These are phyloP conservation scores for Calycina marina DNA, from an alignment of 2,329 filamentous ascomycete genomes.

Conservation along the genomic window DNA sequence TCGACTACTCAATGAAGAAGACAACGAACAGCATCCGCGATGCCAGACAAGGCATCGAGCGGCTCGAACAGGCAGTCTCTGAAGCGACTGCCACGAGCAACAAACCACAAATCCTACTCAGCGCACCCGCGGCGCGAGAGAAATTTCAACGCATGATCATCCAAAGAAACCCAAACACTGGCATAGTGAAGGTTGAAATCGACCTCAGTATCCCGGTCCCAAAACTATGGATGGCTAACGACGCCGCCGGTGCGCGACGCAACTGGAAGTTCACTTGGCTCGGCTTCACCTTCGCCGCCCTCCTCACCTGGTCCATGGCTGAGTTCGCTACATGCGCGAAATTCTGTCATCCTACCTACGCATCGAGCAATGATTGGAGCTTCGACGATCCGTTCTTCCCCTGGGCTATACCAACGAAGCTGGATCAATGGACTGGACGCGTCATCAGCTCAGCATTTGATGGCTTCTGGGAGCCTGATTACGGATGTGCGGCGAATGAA, in stretches of 20 bases:
- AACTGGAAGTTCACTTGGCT: constrained; percentile 17
- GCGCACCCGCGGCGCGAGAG: not conserved
- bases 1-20: constrained; percentile 37
- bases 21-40: constrained; percentile 37
- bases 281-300: constrained; percentile 22
- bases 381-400: constrained; percentile 45
- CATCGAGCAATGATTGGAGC: constrained; percentile 35
- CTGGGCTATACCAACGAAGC: constrained; percentile 43
- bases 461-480: not conserved
- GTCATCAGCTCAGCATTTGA: constrained; percentile 5
- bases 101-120: not conserved
- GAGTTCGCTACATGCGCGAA: constrained; percentile 37
- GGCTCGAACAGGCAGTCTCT: constrained; percentile 37
- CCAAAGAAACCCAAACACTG: constrained; percentile 1
- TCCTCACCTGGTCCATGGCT: constrained; percentile 37
- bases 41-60: constrained; percentile 42
- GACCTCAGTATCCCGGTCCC: too few relatives aligned
- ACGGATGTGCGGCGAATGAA: not conserved
- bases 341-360: constrained; percentile 37
- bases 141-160: not conserved
- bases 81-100: constrained; percentile 5
- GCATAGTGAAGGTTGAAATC: constrained; percentile 13
- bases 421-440: constrained; percentile 39
- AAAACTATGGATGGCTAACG: constrained; percentile 6
- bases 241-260: constrained; percentile 1